phyloP scores from a whole-genome alignment of 495 filamentous ascomycete species.

The Echria macrotheca region DNA sequence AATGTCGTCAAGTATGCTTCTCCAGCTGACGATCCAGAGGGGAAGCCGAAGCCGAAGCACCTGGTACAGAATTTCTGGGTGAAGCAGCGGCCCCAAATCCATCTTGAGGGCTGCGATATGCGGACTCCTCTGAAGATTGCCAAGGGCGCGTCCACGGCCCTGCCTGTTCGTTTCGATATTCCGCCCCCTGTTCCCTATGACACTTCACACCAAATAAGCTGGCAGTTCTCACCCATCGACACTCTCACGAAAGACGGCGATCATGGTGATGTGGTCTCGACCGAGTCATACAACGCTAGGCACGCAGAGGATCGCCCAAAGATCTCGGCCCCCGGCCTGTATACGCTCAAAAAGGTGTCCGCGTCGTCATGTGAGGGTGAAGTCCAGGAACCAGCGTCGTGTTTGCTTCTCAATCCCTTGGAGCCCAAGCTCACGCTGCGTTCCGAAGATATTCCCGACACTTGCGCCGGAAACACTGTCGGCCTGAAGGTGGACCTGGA shows the following conservation, averaged over 20 bases:
- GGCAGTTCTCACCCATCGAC: conserved; percentile 64
- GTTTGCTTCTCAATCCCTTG: conserved; percentile 81
- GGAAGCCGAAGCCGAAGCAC: conserved; percentile 50
- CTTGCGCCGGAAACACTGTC: conserved; percentile 88
- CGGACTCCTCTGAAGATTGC: conserved; percentile 76
- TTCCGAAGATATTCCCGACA: conserved; percentile 79
- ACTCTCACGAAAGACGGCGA: conserved; percentile 59
- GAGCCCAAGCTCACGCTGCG: conserved; percentile 71
- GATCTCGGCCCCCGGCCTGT: conserved; percentile 76
- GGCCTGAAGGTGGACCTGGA: conserved; percentile 83
- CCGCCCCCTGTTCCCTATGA: conserved; percentile 51
- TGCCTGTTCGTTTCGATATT: conserved; percentile 69
- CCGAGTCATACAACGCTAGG: conserved; percentile 49
- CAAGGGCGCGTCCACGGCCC: conserved; percentile 58
- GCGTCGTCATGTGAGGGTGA: conserved; percentile 81
- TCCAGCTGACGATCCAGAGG: conserved; percentile 58
- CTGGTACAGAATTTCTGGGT: conserved; percentile 76
- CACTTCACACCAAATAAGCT: conserved; percentile 55
- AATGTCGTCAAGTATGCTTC: conserved; percentile 79
- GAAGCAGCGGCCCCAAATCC: conserved; percentile 73
- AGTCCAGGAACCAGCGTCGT: conserved; percentile 85
- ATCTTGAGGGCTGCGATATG: conserved; percentile 67
- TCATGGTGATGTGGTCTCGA: conserved; percentile 49
- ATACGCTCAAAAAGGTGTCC: conserved; percentile 70
- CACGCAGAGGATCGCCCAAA: conserved; percentile 41